Base-by-base conservation (phyloP, 148 eudicot genomes). In the Salicornia ramosissima region DNA sequence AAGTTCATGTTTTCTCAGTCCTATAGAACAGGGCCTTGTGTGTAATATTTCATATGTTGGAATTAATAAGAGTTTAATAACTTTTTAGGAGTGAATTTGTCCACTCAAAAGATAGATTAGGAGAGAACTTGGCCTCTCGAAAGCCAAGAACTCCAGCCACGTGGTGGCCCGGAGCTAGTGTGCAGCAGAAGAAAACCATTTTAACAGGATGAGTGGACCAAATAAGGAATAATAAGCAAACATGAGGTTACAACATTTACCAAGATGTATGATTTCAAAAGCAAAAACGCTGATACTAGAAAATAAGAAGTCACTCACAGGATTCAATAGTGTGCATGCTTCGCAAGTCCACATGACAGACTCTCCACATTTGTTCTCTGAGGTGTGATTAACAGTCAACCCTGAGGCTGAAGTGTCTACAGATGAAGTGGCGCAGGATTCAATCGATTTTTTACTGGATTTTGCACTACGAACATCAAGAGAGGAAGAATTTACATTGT, bases 251-350 rank as follows among this genome's bases (percentile, higher is more conserved):
- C 22, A 14, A 14, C 30, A 16, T 8, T 45, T 43, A 31, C 43
- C 43, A 43, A 19, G 12, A 39, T n/a, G 30, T 6, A 22, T n/a
- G 45, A 42, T 69, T 29, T 30, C 30, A 63, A 30, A 21, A 45
- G 24, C 24, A 54, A 9, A 47, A 57, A 8, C 28, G 15, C 36
- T 68, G 6, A 30, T 22, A 42, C 5, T 45, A 9, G 6, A n/a
- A 11, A 21, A 10, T 5, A 16, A 39, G 36, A 55, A 30, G 55
- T n/a, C 15, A 71, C 98, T 83, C 72, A 93, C 98, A 53, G 95
- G 89, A 77, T 94, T 94, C 81, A 88, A 56, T 50, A 90, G 82
- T 50, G 99, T 94, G 91, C 99, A 94, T 33, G 72, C 67, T 65
- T 64, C 73, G 65, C 99, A 94, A 71, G 83, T 86, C 98, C 98